Evolutionary conservation across 169 alveolate species (phyloP).

Genomic region (Eimeria zaria): DNA sequence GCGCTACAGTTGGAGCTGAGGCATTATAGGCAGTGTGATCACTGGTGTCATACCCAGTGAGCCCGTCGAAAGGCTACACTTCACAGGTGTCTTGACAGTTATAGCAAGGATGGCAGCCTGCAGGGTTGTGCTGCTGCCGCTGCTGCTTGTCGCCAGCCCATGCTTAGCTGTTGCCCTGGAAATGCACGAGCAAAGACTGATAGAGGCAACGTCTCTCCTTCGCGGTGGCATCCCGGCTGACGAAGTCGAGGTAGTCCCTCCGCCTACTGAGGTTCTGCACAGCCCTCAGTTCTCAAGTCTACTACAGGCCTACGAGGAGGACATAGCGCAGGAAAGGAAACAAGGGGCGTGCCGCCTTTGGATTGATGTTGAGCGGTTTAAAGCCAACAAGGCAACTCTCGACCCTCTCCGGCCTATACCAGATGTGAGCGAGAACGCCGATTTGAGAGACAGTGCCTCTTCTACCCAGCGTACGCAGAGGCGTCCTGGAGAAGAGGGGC

Average conservation of each 20-base stretch:
- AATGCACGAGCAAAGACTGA: background rate
- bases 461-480: background rate
- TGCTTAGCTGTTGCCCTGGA: background rate
- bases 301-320: constrained; percentile 27
- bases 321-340: constrained; percentile 9
- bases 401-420: background rate
- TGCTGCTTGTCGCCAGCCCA: background rate
- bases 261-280: constrained; percentile 10
- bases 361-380: constrained; percentile 37
- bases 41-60: background rate
- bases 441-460: background rate
- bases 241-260: background rate
- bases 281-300: constrained; percentile 48
- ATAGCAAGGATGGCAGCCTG: background rate
- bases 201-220: constrained; percentile 11
- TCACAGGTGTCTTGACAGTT: background rate
- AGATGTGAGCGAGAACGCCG: background rate
- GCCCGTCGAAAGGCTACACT: background rate
- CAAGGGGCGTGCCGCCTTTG: constrained; percentile 42
- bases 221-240: constrained; percentile 1
- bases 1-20: background rate
- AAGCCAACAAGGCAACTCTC: background rate
- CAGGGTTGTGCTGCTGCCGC: background rate
- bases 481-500: background rate
- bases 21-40: background rate